Percentiles rank a stretch among this genome's conserved stretches.
Conservation (phyloP, 73 alveolate genomes). For the Paramecium tetraurelia region DNA sequence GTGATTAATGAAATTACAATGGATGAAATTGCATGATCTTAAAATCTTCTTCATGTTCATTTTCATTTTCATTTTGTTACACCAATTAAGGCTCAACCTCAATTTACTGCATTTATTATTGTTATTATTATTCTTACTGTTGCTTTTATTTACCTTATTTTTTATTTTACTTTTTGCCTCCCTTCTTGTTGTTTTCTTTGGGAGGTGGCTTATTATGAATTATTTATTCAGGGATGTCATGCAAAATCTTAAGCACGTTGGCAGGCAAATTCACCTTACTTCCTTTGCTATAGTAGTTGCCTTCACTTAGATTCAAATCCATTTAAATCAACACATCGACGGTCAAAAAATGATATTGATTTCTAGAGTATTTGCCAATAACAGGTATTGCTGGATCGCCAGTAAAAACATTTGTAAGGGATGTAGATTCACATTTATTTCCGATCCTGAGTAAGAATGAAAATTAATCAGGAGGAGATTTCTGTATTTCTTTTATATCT, state of each 20-base stretch:
- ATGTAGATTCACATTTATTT: background rate
- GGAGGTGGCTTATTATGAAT: conserved; percentile 47
- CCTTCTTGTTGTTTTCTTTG: background rate
- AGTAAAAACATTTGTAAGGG: background rate
- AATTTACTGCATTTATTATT: background rate
- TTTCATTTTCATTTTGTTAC: background rate
- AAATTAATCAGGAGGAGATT: conserved; percentile 9
- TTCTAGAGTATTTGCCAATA: conserved; percentile 24
- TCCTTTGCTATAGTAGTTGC: background rate
- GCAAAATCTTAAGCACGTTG: background rate
- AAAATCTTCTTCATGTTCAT: background rate
- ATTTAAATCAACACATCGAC: background rate
- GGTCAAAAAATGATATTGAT: conserved; percentile 35
- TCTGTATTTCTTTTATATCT: background rate
- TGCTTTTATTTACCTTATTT: background rate
- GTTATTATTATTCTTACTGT: background rate
- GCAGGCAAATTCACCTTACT: background rate
- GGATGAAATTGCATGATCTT: background rate
- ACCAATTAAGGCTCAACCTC: background rate
- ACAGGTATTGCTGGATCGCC: conserved; percentile 24
- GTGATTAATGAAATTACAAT: background rate
- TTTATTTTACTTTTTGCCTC: background rate
- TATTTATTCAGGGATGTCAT: conserved; percentile 17
- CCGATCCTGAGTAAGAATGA: background rate
- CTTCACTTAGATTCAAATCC: background rate